Base-by-base conservation (phyloP, 192 early-diverging fungal genomes). In the Geranomyces variabilis region DNA sequence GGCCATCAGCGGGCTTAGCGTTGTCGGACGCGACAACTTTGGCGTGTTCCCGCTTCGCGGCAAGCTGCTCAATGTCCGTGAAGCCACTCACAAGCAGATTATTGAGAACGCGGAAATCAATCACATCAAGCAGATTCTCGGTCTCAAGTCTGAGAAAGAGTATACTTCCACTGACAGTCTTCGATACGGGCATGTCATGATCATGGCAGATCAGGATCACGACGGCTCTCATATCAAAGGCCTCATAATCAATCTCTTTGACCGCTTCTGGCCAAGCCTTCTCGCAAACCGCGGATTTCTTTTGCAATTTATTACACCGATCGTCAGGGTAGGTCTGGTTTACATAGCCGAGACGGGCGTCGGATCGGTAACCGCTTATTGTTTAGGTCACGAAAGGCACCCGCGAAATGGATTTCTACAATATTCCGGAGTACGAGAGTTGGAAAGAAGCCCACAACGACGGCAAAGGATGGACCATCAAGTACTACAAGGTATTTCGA, bases 221-320 rank as follows among this genome's bases (percentile, higher is more conserved):
- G 93, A 96, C 67, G 94, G 93, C 26, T 93, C 90, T 29, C 94
- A 96, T 57, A 96, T 96, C 80, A 96, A 96, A 76, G 93, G 93
- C 22, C 82, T 96, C 2, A 80, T 96, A 21, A 86, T 96, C 76
- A 96, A 96, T 73, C 89, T 95, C 63, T 88, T 96, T 30, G 93
- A 95, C 76, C 87, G 90, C 45, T 88, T 92, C 79, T 96, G 89
- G 67, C 94, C 94, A 8, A 89, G 87, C 0, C 78, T 96, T 26
- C 79, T 96, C 44, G 83, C 91, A 67, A 87, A 89, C 26, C 83
- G 90, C 21, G 92, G 90, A 0, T 96, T 96, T 75, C 60, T 96
- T 59, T 80, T 88, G 44, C 91, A 96, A 75, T 95, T 96, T 66
- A 92, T 96, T 64, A 96, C 94, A 14, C 94, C 94, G 9, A 93